Evolutionary conservation across 2,329 filamentous ascomycete genomes (phyloP).

Genomic region (Calonectria fujianensis): DNA sequence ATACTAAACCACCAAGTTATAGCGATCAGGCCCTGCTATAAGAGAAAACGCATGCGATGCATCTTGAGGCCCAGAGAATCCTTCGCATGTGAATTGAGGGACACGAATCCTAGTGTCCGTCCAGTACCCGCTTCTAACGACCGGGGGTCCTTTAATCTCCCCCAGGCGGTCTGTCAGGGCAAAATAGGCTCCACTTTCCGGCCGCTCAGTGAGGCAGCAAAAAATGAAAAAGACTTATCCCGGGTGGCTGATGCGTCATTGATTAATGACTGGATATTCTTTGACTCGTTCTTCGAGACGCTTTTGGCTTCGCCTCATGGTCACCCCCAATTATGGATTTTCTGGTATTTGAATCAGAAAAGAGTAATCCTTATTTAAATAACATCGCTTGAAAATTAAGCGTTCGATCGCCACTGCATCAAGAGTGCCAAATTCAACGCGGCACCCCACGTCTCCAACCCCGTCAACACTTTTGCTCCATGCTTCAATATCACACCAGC

Average conservation of each 20-base stretch:
- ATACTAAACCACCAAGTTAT: neutral
- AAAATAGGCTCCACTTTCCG: neutral
- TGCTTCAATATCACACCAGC: slow-evolving; percentile 10
- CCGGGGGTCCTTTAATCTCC: slow-evolving; percentile 3
- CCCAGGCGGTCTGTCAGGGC: slow-evolving; percentile 9
- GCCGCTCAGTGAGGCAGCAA: neutral
- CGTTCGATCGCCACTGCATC: slow-evolving; percentile 18
- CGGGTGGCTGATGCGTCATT: neutral
- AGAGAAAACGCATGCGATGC: too few relatives aligned
- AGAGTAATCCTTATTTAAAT: neutral
- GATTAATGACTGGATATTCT: neutral
- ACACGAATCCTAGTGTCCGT: neutral
- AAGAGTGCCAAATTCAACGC: slow-evolving; percentile 23
- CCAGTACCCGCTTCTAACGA: slow-evolving; percentile 13
- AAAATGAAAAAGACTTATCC: neutral
- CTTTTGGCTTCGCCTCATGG: neutral
- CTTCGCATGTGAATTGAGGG: neutral
- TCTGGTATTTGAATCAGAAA: neutral
- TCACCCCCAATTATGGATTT: neutral
- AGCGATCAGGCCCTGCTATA: neutral
- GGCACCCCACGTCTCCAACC: slow-evolving; percentile 24
- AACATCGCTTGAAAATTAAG: neutral
- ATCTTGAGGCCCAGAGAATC: neutral
- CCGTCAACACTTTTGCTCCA: neutral
- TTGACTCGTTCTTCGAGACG: neutral